Evolutionary conservation across 2,329 filamentous ascomycete genomes (phyloP).

Genomic region (Fusarium goolgardi): DNA sequence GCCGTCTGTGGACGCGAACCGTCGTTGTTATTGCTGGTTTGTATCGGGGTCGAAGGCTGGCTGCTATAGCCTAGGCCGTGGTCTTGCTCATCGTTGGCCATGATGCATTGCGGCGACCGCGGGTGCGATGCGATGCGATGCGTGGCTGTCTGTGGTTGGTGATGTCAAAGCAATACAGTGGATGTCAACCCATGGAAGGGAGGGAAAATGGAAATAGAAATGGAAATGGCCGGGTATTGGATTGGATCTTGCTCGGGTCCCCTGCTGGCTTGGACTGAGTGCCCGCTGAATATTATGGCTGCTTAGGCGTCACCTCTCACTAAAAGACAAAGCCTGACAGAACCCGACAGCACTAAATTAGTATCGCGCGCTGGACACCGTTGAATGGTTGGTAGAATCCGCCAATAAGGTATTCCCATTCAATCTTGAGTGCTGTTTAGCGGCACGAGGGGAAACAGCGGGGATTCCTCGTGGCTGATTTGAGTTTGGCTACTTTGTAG

Average conservation of each 20-base stretch:
- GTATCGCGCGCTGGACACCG: constrained; percentile 1
- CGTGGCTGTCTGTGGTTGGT: constrained; percentile 18
- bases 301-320: constrained; percentile 26
- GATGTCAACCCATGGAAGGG: constrained; percentile 9
- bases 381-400: neutral
- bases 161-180: constrained; percentile 18
- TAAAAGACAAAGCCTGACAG: constrained; percentile 35
- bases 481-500: neutral
- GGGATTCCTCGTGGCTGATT: constrained; percentile 22
- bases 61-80: constrained; percentile 33
- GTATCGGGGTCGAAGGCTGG: constrained; percentile 28
- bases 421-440: constrained; percentile 16
- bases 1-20: constrained; percentile 44
- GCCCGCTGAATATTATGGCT: constrained; percentile 24
- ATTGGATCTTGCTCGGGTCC: constrained; percentile 12
- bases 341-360: constrained; percentile 21
- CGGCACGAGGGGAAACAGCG: constrained; percentile 31
- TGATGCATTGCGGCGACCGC: constrained; percentile 50
- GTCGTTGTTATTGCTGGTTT: constrained; percentile 13
- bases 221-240: constrained; percentile 33
- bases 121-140: constrained; percentile 15
- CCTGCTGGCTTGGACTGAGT: neutral
- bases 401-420: constrained; percentile 4
- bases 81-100: constrained; percentile 52
- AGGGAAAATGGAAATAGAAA: constrained; percentile 17